phyloP scores from a whole-genome alignment of 805 yeast species.

The Pichia sporocuriosa region DNA sequence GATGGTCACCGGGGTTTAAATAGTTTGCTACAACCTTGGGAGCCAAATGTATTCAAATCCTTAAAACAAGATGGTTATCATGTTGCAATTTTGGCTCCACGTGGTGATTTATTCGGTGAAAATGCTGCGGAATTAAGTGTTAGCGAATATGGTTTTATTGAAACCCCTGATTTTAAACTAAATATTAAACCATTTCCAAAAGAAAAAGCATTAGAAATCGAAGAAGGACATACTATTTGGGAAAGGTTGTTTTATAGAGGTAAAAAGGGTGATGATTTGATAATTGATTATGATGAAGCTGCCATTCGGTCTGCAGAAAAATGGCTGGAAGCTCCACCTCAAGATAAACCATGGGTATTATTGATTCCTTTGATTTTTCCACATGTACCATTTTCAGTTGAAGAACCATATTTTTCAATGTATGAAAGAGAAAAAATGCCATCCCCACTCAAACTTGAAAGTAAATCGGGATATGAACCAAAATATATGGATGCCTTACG shows the following conservation, averaged over 20 bases:
- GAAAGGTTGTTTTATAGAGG: neutral
- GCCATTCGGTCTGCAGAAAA: too few species aligned
- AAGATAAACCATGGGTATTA: neutral
- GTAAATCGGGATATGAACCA: neutral
- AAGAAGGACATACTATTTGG: neutral
- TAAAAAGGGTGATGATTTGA: neutral
- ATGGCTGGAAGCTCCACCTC: too few species aligned
- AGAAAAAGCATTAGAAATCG: too few species aligned
- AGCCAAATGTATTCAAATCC: neutral
- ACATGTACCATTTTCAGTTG: neutral
- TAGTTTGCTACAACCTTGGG: neutral
- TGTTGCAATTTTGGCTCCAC: neutral
- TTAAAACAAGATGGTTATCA: neutral
- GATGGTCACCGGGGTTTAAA: neutral
- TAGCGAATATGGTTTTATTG: neutral
- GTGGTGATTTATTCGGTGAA: neutral
- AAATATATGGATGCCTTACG: neutral
- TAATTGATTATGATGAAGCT: neutral
- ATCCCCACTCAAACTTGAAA: neutral
- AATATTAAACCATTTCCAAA: neutral
- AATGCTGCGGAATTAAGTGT: neutral
- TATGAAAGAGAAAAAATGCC: neutral
- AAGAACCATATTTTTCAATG: neutral
- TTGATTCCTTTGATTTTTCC: neutral
- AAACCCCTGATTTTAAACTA: neutral